Conservation (phyloP, 2,329 filamentous ascomycete species). For the Aspergillus pseudonomiae region DNA sequence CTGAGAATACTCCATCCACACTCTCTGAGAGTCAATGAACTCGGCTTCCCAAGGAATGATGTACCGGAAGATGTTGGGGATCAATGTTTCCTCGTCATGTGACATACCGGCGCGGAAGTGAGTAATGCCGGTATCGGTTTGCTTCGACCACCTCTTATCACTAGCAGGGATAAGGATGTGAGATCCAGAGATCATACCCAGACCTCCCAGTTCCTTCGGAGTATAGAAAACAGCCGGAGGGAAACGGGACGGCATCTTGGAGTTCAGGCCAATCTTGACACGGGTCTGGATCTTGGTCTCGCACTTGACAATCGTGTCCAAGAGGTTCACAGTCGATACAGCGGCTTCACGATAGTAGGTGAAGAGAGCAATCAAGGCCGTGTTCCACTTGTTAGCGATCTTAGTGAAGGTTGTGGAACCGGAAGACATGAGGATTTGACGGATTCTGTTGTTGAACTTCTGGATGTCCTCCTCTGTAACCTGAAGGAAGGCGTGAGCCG, state of each 20-base stretch:
- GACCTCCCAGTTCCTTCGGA: constrained; percentile 92
- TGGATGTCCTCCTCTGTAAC: constrained; percentile 97
- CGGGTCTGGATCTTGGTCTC: constrained; percentile 99
- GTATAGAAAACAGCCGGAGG: constrained; percentile 98
- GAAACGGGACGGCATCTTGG: constrained; percentile 99
- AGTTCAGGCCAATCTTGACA: constrained; percentile 98
- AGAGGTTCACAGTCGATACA: constrained; percentile 87
- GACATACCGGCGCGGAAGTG: constrained; percentile 98
- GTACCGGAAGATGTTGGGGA: constrained; percentile 98
- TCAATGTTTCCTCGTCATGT: constrained; percentile 94
- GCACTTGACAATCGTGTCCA: constrained; percentile 98
- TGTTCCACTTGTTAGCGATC: constrained; percentile 99
- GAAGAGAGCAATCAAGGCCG: constrained; percentile 92
- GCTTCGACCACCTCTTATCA: constrained; percentile 97
- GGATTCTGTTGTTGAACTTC: constrained; percentile 98
- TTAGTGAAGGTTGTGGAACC: constrained; percentile 99
- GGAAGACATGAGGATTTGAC: constrained; percentile 98
- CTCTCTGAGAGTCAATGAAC: constrained; percentile 97
- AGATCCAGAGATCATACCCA: constrained; percentile 98
- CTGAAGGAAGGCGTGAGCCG: constrained; percentile 94
- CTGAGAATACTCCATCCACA: constrained; percentile 99
- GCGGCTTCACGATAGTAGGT: constrained; percentile 98
- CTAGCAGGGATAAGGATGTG: constrained; percentile 97
- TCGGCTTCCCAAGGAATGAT: constrained; percentile 99
- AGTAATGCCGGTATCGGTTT: constrained; percentile 95